phyloP scores from a whole-genome alignment of 2,329 filamentous ascomycete genomes.

The Phialemonium atrogriseum region DNA sequence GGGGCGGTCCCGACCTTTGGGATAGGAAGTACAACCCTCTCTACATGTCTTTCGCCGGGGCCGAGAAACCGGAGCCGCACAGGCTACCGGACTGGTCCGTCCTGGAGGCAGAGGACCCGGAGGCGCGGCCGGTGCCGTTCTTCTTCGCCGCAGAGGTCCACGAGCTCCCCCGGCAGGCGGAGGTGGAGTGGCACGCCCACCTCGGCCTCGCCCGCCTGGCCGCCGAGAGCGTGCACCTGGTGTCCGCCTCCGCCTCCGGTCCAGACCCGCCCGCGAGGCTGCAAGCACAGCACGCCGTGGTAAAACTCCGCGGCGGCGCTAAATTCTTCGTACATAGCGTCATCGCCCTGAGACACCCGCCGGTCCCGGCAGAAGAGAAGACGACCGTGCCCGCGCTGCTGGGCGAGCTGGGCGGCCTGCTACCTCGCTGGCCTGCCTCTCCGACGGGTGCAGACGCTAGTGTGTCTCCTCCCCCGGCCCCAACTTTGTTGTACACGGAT shows the following conservation, averaged over 20 bases:
- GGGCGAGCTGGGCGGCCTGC: conserved; percentile 3
- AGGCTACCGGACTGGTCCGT: conserved; percentile 43
- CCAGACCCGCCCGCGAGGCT: not conserved
- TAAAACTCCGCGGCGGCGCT: not conserved
- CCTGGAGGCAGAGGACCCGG: conserved; percentile 19
- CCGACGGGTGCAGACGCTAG: no score
- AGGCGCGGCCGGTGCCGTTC: conserved; percentile 42
- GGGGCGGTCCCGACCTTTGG: conserved; percentile 56
- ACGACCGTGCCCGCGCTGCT: not conserved
- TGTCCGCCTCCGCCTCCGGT: no score
- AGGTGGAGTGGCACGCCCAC: conserved; percentile 77
- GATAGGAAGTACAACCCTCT: conserved; percentile 50
- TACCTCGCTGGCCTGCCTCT: no score
- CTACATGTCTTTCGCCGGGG: conserved; percentile 32
- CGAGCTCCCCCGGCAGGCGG: conserved; percentile 63
- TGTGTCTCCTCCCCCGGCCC: no score
- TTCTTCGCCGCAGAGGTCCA: conserved; percentile 70
- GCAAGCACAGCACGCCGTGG: not conserved
- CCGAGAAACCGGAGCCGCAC: conserved; percentile 14
- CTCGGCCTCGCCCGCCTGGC: conserved; percentile 41
- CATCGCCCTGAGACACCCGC: not conserved
- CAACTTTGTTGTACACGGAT: no score
- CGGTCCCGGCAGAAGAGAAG: conserved; percentile 1
- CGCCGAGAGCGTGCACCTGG: conserved; percentile 5
- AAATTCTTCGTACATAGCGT: conserved; percentile 1